Evolutionary conservation across 305 asterid genomes (phyloP), one percentile per base, ranked within the genome.

Genomic region (Salvia sclarea): DNA sequence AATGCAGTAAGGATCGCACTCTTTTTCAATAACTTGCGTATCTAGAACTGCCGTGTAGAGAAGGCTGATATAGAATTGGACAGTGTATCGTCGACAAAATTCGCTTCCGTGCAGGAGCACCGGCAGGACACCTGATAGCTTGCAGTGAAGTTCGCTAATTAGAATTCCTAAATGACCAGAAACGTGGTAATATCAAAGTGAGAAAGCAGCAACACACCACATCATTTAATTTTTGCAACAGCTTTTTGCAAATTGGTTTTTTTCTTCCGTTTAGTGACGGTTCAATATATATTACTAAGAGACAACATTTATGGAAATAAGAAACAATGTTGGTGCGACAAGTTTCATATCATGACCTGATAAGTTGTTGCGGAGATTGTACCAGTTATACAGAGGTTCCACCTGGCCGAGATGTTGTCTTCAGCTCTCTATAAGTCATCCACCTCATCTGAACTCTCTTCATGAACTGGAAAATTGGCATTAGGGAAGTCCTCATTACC

Each of bases 381-480:
- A 76, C 75, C 81, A 13, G 70, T 54, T 56, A 74, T 49, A 53
- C 59, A 55, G 59, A 22, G 59, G 52, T 40, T 45, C 75, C 18
- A 72, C 47, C 31, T 45, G 48, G 68, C 61, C 47, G 21, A 37
- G 21, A 31, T 37, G 45, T 9, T 37, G 52, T 1, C 50, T 64
- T 43, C 64, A 54, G 21, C 60, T 33, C 64, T 55, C 69, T 71
- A 73, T 65, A 61, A 52, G 74, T 76, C 73, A 70, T 77, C 86
- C 24, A 78, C 75, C 71, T 83, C 89, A 41, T 85, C 88, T 10
- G 88, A 80, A 64, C 83, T 83, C 62, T 76, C 94, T 45, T 60
- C 88, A 14, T 55, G 73, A 50, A 64, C 56, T 54, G 64, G 77
- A 68, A 58, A 77, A 53, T 48, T 28, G 61, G 76, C 65, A 72